Evolutionary conservation across 495 filamentous ascomycete species (phyloP).

Genomic region (Xylaria bambusicola): DNA sequence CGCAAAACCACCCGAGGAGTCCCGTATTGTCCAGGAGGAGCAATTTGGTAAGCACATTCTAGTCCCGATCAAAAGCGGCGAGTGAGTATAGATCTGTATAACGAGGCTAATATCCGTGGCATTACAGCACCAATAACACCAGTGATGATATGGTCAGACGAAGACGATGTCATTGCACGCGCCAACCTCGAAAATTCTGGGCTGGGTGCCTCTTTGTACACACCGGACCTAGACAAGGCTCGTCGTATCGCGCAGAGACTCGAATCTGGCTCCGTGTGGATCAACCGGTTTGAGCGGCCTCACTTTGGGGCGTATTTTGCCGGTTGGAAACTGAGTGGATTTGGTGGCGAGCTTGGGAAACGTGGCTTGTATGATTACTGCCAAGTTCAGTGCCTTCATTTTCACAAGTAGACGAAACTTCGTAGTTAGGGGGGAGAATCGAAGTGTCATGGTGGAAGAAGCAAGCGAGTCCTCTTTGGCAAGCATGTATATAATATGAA

Average conservation of each 20-base stretch:
- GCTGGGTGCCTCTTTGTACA: constrained; percentile 60
- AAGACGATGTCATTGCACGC: constrained; percentile 58
- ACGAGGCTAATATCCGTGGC: neutral
- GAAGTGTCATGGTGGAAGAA: no score
- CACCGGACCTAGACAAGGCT: constrained; percentile 52
- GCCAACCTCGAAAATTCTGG: constrained; percentile 60
- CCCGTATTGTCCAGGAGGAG: constrained; percentile 48
- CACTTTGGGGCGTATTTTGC: constrained; percentile 59
- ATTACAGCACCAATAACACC: constrained; percentile 57
- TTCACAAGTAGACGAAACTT: constrained; percentile 33
- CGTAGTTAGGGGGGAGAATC: no score
- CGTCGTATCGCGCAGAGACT: constrained; percentile 52
- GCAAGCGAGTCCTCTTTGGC: no score
- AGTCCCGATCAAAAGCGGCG: no score
- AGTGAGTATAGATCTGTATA: no score
- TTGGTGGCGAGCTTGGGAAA: constrained; percentile 64
- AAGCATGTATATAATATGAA: no score
- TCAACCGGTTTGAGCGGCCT: constrained; percentile 54
- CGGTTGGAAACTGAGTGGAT: constrained; percentile 67
- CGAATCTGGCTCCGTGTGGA: constrained; percentile 59
- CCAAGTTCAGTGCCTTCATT: constrained; percentile 56
- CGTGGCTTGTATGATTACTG: constrained; percentile 61
- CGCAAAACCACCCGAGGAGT: constrained; percentile 47
- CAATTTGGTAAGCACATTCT: constrained; percentile 45
- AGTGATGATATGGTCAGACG: constrained; percentile 55